Percentiles rank a stretch among this genome's conserved stretches.
phyloP scores from a whole-genome alignment of 2,329 filamentous ascomycete species.

The Claviceps digitariae region DNA sequence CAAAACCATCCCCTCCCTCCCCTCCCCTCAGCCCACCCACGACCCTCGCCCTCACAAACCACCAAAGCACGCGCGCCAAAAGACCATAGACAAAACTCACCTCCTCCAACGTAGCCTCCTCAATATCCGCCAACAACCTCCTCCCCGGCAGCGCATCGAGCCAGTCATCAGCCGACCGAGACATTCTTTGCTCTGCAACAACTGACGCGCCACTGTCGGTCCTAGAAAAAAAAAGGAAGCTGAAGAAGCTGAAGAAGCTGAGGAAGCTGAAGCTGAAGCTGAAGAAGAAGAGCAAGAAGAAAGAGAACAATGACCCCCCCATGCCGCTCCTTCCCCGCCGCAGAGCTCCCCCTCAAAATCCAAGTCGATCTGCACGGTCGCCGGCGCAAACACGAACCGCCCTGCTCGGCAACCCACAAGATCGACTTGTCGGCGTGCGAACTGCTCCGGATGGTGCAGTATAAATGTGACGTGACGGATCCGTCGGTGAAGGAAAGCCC shows the following conservation, averaged over 20 bases:
- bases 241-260: no score
- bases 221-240: no score
- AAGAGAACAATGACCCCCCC: slow-evolving; percentile 40
- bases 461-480: slow-evolving; percentile 41
- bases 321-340: slow-evolving; percentile 38
- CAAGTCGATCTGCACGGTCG: slow-evolving; percentile 35
- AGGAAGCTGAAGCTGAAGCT: no score
- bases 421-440: slow-evolving; percentile 43
- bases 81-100: slow-evolving; percentile 24
- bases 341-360: slow-evolving; percentile 33
- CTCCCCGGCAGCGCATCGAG: slow-evolving; percentile 32
- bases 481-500: slow-evolving; percentile 31
- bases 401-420: slow-evolving; percentile 18
- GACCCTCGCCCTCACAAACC: slow-evolving; percentile 18
- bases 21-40: slow-evolving; percentile 19
- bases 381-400: slow-evolving; percentile 34
- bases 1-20: no score
- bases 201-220: no score
- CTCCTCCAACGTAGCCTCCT: slow-evolving; percentile 45
- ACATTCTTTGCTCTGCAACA: no score
- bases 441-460: slow-evolving; percentile 46
- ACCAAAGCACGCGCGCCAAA: neutral
- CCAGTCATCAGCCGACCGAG: neutral
- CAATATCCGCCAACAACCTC: slow-evolving; percentile 39
- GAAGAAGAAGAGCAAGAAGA: no score